A percentile compares a stretch with the other conserved stretches of the same genome.
Conservation (phyloP, 768 basidiomycete genomes). For the Favolaschia claudopus region DNA sequence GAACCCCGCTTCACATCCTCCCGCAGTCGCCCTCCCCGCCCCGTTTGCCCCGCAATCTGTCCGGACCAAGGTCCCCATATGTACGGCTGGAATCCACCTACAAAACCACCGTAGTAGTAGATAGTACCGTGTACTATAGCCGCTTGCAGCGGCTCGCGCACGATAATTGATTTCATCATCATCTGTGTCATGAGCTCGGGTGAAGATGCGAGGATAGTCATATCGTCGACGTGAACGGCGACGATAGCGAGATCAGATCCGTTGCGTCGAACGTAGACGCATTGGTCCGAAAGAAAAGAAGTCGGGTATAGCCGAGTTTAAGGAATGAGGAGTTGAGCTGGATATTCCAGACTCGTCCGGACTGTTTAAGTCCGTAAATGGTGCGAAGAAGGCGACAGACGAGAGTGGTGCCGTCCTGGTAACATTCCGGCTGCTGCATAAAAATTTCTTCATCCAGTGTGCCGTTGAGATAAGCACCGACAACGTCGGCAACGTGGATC, state of each 20-base stretch:
- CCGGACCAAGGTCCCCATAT: too few species aligned
- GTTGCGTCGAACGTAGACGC: not conserved
- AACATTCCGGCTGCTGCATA: constrained; percentile 21
- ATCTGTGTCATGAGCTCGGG: too few species aligned
- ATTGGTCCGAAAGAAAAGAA: not conserved
- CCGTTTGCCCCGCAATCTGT: too few species aligned
- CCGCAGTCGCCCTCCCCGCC: too few species aligned
- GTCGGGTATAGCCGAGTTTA: not conserved
- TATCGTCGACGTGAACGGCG: too few species aligned
- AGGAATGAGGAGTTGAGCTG: not conserved
- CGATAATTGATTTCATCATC: too few species aligned
- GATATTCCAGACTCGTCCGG: not conserved
- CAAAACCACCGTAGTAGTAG: not conserved
- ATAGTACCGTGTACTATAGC: not conserved
- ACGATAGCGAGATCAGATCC: not conserved
- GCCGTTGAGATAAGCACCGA: too few species aligned
- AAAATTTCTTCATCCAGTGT: constrained; percentile 30
- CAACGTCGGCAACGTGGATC: constrained; percentile 34
- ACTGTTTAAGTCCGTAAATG: constrained; percentile 1
- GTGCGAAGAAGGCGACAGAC: not conserved
- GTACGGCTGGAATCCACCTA: too few species aligned
- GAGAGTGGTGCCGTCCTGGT: constrained; percentile 17
- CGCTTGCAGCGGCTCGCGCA: too few species aligned
- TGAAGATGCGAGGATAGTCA: too few species aligned
- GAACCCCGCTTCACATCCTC: too few species aligned